Conservation (phyloP, 2,329 filamentous ascomycete species). For the Arthrocladium fulminans region DNA sequence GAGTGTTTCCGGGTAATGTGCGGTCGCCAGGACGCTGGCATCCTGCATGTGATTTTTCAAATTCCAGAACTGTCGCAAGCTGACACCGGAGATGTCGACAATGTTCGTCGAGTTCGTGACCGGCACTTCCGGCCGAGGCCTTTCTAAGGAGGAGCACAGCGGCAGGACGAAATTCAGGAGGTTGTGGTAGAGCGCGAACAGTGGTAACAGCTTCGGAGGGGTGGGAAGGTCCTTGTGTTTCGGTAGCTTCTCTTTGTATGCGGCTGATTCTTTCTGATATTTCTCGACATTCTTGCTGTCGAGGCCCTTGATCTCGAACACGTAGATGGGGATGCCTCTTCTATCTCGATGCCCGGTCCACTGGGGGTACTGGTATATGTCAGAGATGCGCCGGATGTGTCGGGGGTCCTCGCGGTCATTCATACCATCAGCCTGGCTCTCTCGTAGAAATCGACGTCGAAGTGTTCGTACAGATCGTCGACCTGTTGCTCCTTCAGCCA, state of each 20-base stretch:
- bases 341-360: constrained; percentile 88
- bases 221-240: constrained; percentile 50
- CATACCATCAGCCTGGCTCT: constrained; percentile 60
- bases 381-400: not conserved
- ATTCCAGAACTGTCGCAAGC: constrained; percentile 92
- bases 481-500: constrained; percentile 77
- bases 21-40: constrained; percentile 76
- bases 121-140: constrained; percentile 67
- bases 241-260: constrained; percentile 26
- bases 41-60: constrained; percentile 90
- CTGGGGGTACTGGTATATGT: constrained; percentile 48
- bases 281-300: constrained; percentile 70
- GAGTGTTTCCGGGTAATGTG: constrained; percentile 89
- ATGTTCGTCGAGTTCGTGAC: constrained; percentile 92
- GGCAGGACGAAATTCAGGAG: constrained; percentile 80
- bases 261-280: constrained; percentile 57
- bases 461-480: constrained; percentile 72
- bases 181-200: constrained; percentile 92
- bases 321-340: constrained; percentile 83
- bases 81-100: constrained; percentile 81
- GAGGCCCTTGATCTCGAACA: constrained; percentile 77
- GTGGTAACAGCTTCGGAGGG: constrained; percentile 65
- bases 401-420: not conserved
- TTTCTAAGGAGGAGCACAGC: constrained; percentile 68
- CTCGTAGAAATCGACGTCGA: constrained; percentile 78